Conservation (phyloP, 495 filamentous ascomycete species). For the Hypoxylon trugodes region DNA sequence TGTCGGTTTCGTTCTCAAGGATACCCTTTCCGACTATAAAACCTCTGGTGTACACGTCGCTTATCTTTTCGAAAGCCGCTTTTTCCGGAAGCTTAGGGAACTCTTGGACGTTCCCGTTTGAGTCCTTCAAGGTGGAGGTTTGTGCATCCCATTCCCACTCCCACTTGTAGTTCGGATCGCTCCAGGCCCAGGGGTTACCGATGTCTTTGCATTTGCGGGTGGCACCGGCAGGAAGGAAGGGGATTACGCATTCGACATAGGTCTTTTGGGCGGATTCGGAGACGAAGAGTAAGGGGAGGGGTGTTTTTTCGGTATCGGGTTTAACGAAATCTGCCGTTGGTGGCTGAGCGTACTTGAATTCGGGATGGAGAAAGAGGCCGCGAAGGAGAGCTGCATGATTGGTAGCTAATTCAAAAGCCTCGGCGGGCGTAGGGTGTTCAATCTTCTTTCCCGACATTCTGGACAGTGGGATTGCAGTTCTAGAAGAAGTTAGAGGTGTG, state of each 20-base stretch:
- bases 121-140: conserved; percentile 51
- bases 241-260: conserved; percentile 41
- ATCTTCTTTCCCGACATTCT: conserved; percentile 26
- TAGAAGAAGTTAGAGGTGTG: background rate
- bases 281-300: conserved; percentile 32
- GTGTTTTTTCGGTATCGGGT: conserved; percentile 32
- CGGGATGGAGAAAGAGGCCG: conserved; percentile 29
- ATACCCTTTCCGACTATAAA: conserved; percentile 38
- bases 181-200: conserved; percentile 42
- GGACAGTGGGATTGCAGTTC: background rate
- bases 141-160: conserved; percentile 41
- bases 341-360: conserved; percentile 34
- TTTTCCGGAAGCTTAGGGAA: conserved; percentile 40
- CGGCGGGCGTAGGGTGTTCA: conserved; percentile 35
- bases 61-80: conserved; percentile 8
- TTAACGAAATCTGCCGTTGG: conserved; percentile 35
- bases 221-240: conserved; percentile 38
- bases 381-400: conserved; percentile 38
- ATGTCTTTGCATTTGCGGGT: conserved; percentile 43
- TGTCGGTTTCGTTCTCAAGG: conserved; percentile 36
- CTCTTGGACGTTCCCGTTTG: conserved; percentile 48
- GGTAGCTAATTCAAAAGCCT: conserved; percentile 36
- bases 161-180: conserved; percentile 32
- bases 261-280: conserved; percentile 41
- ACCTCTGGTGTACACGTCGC: conserved; percentile 20